These are phyloP conservation scores for Rhododendron ovatum DNA, from an alignment of 148 eudicot genomes.

Conservation along the genomic window DNA sequence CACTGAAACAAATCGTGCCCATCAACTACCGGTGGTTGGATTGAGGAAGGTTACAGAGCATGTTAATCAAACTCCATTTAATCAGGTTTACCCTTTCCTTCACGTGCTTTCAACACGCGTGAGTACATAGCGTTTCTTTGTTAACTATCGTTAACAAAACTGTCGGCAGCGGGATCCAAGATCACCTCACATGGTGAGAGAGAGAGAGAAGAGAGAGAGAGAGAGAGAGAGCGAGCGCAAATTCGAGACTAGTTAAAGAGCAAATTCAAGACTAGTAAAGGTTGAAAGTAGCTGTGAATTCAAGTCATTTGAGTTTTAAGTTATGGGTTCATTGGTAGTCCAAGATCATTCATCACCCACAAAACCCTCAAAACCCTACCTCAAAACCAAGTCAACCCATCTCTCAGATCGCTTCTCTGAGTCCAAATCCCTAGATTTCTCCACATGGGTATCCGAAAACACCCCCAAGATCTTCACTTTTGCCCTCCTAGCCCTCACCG, in stretches of 20 bases:
- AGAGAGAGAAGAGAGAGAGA: neutral
- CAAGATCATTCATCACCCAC: slow-evolving; percentile 25
- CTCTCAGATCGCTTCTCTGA: slow-evolving; percentile 17
- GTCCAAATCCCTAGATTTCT: slow-evolving; percentile 20
- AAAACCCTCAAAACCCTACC: slow-evolving; percentile 10
- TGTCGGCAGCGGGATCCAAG: slow-evolving; percentile 6
- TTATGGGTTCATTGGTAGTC: slow-evolving; percentile 16
- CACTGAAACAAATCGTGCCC: neutral
- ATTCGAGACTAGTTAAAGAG: neutral
- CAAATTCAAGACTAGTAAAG: neutral
- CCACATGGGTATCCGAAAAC: slow-evolving; percentile 20
- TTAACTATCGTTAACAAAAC: neutral
- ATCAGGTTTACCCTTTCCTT: neutral
- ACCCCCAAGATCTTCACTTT: slow-evolving; percentile 16
- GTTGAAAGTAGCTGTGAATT: neutral
- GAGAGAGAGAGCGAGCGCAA: neutral
- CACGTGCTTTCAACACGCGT: slow-evolving; percentile 7
- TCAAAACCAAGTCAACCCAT: slow-evolving; percentile 6
- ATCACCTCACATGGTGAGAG: neutral
- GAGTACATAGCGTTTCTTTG: neutral
- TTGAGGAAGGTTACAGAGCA: neutral
- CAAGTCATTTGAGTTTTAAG: neutral
- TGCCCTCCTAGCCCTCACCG: slow-evolving; percentile 18
- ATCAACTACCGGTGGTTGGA: neutral
- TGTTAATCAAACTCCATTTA: neutral